Conservation (phyloP, 306 rosid species). For the Benincasa hispida region DNA sequence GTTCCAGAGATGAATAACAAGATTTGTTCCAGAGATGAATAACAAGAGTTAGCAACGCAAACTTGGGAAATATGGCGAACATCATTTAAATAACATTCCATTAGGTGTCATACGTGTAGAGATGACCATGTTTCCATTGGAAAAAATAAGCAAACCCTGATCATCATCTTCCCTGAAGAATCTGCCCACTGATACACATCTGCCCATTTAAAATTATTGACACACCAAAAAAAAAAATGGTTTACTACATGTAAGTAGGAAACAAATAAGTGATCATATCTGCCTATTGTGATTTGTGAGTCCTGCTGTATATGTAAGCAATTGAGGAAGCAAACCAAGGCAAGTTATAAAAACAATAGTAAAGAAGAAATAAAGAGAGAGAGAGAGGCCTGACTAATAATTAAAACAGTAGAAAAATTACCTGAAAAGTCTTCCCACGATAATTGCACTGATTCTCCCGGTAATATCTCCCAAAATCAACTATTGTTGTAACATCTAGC, state of each 20-base stretch:
- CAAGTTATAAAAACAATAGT: not conserved
- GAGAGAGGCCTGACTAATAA: not conserved
- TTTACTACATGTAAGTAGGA: not conserved
- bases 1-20: not conserved
- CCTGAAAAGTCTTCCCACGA: conserved; percentile 94
- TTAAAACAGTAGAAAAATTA: not conserved
- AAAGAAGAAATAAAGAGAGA: no score
- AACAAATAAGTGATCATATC: conserved; percentile 1
- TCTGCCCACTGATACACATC: conserved; percentile 87
- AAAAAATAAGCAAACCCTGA: conserved; percentile 75
- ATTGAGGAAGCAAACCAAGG: not conserved
- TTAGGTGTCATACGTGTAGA: conserved; percentile 37
- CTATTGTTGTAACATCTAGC: conserved; percentile 64
- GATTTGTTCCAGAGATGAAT: not conserved
- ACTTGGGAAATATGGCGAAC: not conserved
- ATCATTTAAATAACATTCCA: conserved; percentile 3
- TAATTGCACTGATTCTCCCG: conserved; percentile 39
- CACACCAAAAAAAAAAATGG: not conserved
- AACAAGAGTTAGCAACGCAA: not conserved
- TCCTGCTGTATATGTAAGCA: not conserved
- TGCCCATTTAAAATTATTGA: conserved; percentile 22
- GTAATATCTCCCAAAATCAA: conserved; percentile 79
- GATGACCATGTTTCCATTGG: conserved; percentile 68
- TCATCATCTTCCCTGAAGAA: conserved; percentile 59
- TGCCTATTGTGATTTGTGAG: not conserved